Evolutionary conservation across 2,329 filamentous ascomycete genomes (phyloP), one percentile per base, ranked within the genome.

Genomic region (Phaeosphaeriaceae sp.): DNA sequence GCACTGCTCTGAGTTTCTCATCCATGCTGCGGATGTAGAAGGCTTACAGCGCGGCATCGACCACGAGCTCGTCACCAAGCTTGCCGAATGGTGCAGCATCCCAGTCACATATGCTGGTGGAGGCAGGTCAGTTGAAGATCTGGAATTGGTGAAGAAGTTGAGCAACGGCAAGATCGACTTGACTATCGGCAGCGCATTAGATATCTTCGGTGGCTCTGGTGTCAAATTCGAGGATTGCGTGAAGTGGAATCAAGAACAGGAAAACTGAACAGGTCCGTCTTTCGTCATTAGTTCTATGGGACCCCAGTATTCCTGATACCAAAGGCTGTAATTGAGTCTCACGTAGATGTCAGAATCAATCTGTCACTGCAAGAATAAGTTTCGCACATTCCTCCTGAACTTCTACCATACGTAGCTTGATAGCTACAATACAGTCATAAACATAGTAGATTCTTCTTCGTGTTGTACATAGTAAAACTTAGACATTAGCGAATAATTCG

Each of bases 51-150:
- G 85, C 65, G 94, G 94, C 38, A 89, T 99, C 56, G 94, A 99
- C 64, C 88, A 94, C 71, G 82, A 87, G 59, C 81, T 99, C 11
- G 91, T 99, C 8, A 75, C 80, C 60, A 84, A 81, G 58, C 78
- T 99, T 42, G 86, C 91, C 1, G 77, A 87, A 58, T 97, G 94
- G 92, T 96, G 91, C 71, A 86, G 80, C 32, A 93, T 96, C 61
- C 94, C 94, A 2, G 89, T 97, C 13, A 99, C 94, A 1, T 99
- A 99, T 76, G 94, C 94, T 5, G 94, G 94, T 18, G 94, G 94
- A n/a, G 94, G 91, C 34, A 84, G 90, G 46, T 87, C 85, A 64
- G 76, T 97, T 30, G 82, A 87, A 39, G 94, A 99, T 67, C 76
- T 99, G 21, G 89, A 94, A 50, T 80, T 85, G 29, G 94, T 99